Evolutionary conservation across 2,329 filamentous ascomycete species (phyloP).

Genomic region (Fulvia fulva): DNA sequence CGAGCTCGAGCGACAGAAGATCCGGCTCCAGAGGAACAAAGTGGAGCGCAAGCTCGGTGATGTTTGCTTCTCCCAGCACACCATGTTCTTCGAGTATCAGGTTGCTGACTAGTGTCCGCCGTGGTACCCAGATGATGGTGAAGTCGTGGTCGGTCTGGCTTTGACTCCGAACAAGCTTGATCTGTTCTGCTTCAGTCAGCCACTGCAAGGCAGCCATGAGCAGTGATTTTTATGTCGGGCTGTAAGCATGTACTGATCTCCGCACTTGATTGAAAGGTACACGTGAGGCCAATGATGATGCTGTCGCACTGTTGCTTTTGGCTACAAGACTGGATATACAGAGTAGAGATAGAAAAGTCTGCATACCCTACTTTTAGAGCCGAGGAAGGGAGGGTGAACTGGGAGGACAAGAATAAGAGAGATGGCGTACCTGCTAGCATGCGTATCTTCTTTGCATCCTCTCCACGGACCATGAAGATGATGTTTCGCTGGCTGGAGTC

Average conservation of each 20-base stretch:
- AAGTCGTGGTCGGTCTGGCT: conserved; percentile 92
- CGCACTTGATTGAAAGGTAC: conserved; percentile 19
- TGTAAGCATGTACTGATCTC: conserved; percentile 47
- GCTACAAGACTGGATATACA: conserved; percentile 45
- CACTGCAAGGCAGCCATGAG: background rate
- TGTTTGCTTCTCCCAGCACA: conserved; percentile 85
- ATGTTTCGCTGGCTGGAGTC: conserved; percentile 94
- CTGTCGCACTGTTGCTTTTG: conserved; percentile 27
- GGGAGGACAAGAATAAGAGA: conserved; percentile 7
- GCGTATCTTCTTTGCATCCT: conserved; percentile 79
- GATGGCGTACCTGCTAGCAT: conserved; percentile 74
- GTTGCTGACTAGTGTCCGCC: conserved; percentile 86
- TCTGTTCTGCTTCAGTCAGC: conserved; percentile 62
- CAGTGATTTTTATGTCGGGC: conserved; percentile 37
- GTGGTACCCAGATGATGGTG: conserved; percentile 92
- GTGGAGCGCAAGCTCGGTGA: conserved; percentile 79
- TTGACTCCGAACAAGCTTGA: conserved; percentile 82
- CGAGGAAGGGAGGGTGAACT: conserved; percentile 26
- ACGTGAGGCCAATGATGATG: conserved; percentile 23
- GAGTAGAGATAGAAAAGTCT: conserved; percentile 48
- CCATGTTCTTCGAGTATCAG: conserved; percentile 88
- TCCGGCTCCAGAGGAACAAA: conserved; percentile 92
- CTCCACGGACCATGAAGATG: conserved; percentile 86
- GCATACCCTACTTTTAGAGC: conserved; percentile 60
- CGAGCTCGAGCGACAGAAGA: conserved; percentile 83